Evolutionary conservation across 202 grass and related monocot species (phyloP), one percentile per base, ranked within the genome.

Genomic region (Elaeis oleifera): DNA sequence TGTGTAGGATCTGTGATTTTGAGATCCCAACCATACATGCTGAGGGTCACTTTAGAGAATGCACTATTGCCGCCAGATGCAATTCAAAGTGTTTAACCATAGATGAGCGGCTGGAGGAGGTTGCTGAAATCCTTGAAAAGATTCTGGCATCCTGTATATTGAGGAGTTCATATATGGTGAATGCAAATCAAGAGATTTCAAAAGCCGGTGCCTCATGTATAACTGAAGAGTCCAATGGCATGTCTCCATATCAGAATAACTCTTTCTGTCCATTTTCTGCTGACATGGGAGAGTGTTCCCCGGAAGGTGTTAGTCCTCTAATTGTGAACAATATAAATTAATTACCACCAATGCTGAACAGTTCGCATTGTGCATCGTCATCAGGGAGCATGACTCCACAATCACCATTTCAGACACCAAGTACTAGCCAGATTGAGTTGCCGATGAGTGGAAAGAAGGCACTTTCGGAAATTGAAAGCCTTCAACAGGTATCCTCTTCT

Each of bases 1-100:
- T 97, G 56, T 89, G 92, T 63, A 82, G 92, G 60, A 89, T 96
- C 24, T 97, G 92, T 54, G 92, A 97, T 73, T 91, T 86, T 73
- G 84, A 91, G 74, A 97, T 97, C 58, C 87, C 92, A 0, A 86
- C 89, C 48, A 48, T 69, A 6, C 76, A 80, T 70, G 92, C 92
- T 0, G 76, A 85, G 76, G 84, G 84, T 31, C 92, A 91, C 67
- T 83, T 88, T 62, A 78, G 75, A 18, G 79, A 84, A 13, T 89
- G 92, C 79, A 91, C 88, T 4, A 81, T 97, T 5, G 88, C 84
- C 54, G 81, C 91, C 70, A 78, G 80, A 31, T 97, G 92, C 68
- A 84, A 97, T 73, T 77, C 79, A 20, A 90, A 97, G 78, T 84
- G 92, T 26, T 76, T 86, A 74, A 81, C 28, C 52, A 76, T 79